Conservation (phyloP, 2,329 filamentous ascomycete species). For the Ascochyta viciae-villosae region DNA sequence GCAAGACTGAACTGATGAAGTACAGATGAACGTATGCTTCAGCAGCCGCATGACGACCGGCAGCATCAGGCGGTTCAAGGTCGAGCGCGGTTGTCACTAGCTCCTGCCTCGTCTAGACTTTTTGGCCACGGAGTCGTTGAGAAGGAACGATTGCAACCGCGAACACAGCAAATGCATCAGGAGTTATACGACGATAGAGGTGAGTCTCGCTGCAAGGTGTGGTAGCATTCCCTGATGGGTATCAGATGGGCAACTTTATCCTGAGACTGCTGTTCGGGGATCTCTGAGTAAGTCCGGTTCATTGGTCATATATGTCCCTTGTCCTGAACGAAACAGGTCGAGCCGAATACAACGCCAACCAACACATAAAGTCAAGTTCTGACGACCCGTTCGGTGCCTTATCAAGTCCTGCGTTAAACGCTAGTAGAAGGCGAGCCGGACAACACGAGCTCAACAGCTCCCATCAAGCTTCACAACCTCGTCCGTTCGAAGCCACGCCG, state of each 20-base stretch:
- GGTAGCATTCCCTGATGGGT: neutral
- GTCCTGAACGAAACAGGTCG: constrained; percentile 15
- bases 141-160: neutral
- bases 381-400: constrained; percentile 35
- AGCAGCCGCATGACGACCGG: constrained; percentile 40
- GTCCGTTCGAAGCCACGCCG: neutral
- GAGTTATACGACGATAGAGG: neutral
- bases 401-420: constrained; percentile 52
- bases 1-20: neutral
- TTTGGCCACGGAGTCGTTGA: neutral
- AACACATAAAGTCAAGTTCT: constrained; percentile 39
- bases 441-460: neutral
- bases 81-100: constrained; percentile 48
- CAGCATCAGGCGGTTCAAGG: constrained; percentile 46
- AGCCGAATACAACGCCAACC: constrained; percentile 31
- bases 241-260: constrained; percentile 7
- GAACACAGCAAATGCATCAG: neutral
- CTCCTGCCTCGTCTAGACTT: constrained; percentile 19
- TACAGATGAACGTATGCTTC: constrained; percentile 48
- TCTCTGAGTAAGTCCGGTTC: constrained; percentile 12
- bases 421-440: constrained; percentile 40
- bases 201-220: neutral
- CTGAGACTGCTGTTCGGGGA: constrained; percentile 1
- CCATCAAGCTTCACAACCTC: neutral
- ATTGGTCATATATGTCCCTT: neutral